Percentiles rank a stretch among this genome's conserved stretches.
phyloP scores from a whole-genome alignment of 2,329 filamentous ascomycete species.

The Trichoderma brevicompactum region DNA sequence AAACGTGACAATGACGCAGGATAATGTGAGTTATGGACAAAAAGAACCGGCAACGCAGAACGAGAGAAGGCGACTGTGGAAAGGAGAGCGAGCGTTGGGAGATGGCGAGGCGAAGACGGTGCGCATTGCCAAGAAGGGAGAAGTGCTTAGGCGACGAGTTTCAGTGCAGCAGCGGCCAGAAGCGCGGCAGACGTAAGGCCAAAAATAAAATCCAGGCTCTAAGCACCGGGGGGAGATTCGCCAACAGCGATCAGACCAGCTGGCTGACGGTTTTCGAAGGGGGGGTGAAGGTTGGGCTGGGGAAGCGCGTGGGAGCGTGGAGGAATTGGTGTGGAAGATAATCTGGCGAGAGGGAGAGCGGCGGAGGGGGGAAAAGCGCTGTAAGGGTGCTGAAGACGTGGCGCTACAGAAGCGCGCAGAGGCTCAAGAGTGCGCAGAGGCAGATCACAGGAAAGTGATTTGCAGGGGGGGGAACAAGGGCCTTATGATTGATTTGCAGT shows the following conservation, averaged over 20 bases:
- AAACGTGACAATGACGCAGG: slow-evolving; percentile 15
- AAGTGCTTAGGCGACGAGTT: slow-evolving; percentile 19
- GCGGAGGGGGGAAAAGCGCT: neutral
- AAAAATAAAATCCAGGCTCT: slow-evolving; percentile 18
- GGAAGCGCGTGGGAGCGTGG: slow-evolving; percentile 3
- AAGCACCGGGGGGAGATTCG: neutral
- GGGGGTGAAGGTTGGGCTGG: neutral
- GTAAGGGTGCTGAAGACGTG: slow-evolving; percentile 13
- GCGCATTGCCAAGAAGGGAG: neutral
- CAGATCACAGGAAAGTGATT: neutral
- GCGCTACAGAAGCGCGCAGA: slow-evolving; percentile 15
- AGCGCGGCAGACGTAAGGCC: slow-evolving; percentile 19
- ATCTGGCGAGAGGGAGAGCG: neutral
- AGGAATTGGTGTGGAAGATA: neutral
- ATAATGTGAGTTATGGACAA: neutral
- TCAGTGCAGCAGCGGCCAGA: slow-evolving; percentile 3
- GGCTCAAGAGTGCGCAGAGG: neutral
- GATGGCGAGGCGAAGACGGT: slow-evolving; percentile 15
- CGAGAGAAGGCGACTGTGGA: slow-evolving; percentile 3
- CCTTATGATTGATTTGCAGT: slow-evolving; percentile 11
- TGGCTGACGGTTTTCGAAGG: neutral
- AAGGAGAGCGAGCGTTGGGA: slow-evolving; percentile 19
- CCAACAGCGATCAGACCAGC: neutral
- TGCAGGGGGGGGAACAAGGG: slow-evolving; percentile 9
- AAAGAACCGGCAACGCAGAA: neutral